Base-by-base conservation (phyloP, 129 eudicot genomes). In the Solidago caesia region DNA sequence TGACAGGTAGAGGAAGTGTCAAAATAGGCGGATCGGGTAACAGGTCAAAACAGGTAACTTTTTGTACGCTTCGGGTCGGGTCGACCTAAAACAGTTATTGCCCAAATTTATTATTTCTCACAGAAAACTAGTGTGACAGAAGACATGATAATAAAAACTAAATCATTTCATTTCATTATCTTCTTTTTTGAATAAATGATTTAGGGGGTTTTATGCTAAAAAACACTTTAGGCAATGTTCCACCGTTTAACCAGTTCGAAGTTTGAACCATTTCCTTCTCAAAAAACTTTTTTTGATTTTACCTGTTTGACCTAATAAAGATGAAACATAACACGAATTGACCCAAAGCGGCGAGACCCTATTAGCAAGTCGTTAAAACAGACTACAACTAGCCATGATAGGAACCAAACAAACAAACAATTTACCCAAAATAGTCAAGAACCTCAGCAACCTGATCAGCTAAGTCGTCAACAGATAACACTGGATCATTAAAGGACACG, bases 381-480 rank as follows among this genome's bases (percentile, higher is more conserved):
- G 45, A 61, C 69, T 46, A 57, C 57, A 72, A 72, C 16, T 67
- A 46, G 25, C 44, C 58, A 56, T 57, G 14, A n/a, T 44, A 29
- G 21, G 49, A 59, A 70, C 43, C 53, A 42, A 64, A 71, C 15
- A 8, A 41, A 67, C 45, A 39, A 52, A 39, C 64, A 68, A 56
- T 64, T 86, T 93, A 90, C 96, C 96, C 86, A 78, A 89, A 92
- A 83, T 84, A 90, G 77, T 92, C 86, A 58, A 90, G 91, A 76
- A 93, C 83, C 79, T 93, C 98, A 75, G 87, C 87, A 77, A 93
- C 84, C 88, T 90, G 96, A 86, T 93, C 96, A 29, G 98, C 96
- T 77, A 93, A 88, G 80, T 90, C 91, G 72, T 92, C 98, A 62
- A 85, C 96, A 67, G 92, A 84, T 64, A 85, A 72, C 69, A 70